Conservation (phyloP, 139 green algal genomes). For the Micractinium conductrix region DNA sequence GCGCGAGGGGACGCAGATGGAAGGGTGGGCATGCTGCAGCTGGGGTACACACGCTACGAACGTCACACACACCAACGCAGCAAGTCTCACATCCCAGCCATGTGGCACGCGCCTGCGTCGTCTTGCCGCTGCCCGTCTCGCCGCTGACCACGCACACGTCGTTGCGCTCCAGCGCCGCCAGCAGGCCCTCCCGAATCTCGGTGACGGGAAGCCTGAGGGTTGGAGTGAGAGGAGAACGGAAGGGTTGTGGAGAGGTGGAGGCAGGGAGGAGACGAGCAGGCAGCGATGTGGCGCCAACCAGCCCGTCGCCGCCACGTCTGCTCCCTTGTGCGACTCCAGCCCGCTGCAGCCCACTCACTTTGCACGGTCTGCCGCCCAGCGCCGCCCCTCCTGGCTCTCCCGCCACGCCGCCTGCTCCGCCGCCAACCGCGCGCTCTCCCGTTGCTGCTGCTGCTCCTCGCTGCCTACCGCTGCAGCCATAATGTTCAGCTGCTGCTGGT, state of each 20-base stretch:
- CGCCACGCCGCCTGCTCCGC: slow-evolving; percentile 28
- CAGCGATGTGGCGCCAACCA: background rate
- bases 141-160: slow-evolving; percentile 77
- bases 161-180: slow-evolving; percentile 42
- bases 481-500: background rate
- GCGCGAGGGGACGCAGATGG: background rate
- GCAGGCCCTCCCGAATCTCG: slow-evolving; percentile 45
- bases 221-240: background rate
- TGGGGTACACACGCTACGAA: background rate
- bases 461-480: background rate
- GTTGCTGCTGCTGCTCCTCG: slow-evolving; percentile 1
- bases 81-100: too few species aligned
- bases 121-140: slow-evolving; percentile 92
- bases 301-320: too few species aligned
- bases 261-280: background rate
- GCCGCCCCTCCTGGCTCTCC: slow-evolving; percentile 9
- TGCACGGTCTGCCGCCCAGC: slow-evolving; percentile 9
- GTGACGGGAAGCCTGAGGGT: slow-evolving; percentile 38
- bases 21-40: background rate
- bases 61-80: too few species aligned
- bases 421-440: slow-evolving; percentile 4
- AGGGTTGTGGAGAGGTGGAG: background rate
- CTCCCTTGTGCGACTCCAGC: background rate
- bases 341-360: slow-evolving; percentile 1
- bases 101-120: slow-evolving; percentile 62